Evolutionary conservation across 352 stramenopile genomes (phyloP).

Genomic region (Phytophthora macrochlamydospora): DNA sequence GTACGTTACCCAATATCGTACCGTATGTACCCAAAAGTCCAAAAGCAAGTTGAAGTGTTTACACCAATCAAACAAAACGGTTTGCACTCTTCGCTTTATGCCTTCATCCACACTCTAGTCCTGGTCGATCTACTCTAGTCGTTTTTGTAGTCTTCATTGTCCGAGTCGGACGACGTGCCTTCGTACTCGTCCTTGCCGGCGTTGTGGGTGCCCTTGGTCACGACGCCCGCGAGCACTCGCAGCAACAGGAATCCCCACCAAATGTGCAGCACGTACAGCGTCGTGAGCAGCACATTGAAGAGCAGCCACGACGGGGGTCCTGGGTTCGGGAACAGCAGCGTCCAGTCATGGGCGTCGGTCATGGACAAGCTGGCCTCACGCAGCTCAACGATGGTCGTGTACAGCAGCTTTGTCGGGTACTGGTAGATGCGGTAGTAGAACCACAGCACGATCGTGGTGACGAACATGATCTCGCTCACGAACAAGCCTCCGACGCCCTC

Average conservation of each 20-base stretch:
- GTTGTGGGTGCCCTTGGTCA: conserved; percentile 79
- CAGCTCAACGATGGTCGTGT: conserved; percentile 75
- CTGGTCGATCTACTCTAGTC: conserved; percentile 40
- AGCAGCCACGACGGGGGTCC: conserved; percentile 83
- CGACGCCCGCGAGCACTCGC: conserved; percentile 65
- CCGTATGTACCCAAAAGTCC: background rate
- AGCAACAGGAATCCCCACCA: conserved; percentile 85
- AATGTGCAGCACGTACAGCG: conserved; percentile 82
- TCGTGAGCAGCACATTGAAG: conserved; percentile 80
- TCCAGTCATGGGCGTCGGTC: conserved; percentile 71
- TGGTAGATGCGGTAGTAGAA: conserved; percentile 89
- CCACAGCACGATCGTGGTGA: conserved; percentile 67
- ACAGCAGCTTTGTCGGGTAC: conserved; percentile 83
- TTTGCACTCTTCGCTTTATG: too few relatives aligned
- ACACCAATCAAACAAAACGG: too few relatives aligned
- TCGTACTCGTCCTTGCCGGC: conserved; percentile 88
- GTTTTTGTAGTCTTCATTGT: conserved; percentile 66
- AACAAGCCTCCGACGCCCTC: conserved; percentile 77
- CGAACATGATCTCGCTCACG: conserved; percentile 76
- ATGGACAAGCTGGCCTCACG: conserved; percentile 79
- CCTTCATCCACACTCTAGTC: conserved; percentile 18
- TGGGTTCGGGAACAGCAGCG: conserved; percentile 64
- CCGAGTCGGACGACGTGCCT: conserved; percentile 78
- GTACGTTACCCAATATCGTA: background rate
- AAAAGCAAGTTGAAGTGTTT: too few relatives aligned